Conservation (phyloP, 352 stramenopile genomes). For the Pythium guiyangense region DNA sequence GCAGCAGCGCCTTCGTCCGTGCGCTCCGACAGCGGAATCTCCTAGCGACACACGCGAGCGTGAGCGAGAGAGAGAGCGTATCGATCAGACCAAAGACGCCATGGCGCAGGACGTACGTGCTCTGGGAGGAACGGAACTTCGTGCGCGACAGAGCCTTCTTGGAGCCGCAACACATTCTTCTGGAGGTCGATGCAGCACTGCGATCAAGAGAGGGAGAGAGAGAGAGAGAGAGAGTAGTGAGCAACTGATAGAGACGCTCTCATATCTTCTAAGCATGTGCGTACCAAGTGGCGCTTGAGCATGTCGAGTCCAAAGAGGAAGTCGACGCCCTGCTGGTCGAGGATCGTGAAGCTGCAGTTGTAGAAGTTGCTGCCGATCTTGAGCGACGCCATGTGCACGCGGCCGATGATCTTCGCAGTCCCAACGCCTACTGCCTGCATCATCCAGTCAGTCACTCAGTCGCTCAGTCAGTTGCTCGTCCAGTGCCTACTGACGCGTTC, state of each 20-base stretch:
- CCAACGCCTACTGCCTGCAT: conserved; percentile 92
- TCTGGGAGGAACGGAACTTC: conserved; percentile 86
- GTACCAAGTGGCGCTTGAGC: conserved; percentile 94
- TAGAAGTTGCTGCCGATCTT: conserved; percentile 90
- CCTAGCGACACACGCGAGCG: conserved; percentile 29
- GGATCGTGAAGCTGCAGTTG: conserved; percentile 94
- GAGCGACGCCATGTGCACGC: conserved; percentile 91
- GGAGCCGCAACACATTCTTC: conserved; percentile 86
- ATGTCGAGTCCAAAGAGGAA: conserved; percentile 98
- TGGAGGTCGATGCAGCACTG: conserved; percentile 95
- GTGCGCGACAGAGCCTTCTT: conserved; percentile 57
- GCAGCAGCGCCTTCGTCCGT: conserved; percentile 22
- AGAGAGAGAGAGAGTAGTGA: too few relatives aligned
- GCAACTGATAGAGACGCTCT: too few relatives aligned
- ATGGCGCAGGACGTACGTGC: conserved; percentile 37
- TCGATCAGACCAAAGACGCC: not conserved
- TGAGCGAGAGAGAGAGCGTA: not conserved
- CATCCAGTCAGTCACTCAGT: not conserved
- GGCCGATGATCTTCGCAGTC: conserved; percentile 95
- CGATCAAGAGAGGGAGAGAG: not conserved
- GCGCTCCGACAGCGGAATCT: conserved; percentile 67
- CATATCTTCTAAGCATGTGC: too few relatives aligned
- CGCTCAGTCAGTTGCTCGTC: too few relatives aligned
- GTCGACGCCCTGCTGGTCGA: conserved; percentile 93
- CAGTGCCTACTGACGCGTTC: not conserved